Conservation (phyloP, 306 rosid genomes). For the Cucurbita pepo region DNA sequence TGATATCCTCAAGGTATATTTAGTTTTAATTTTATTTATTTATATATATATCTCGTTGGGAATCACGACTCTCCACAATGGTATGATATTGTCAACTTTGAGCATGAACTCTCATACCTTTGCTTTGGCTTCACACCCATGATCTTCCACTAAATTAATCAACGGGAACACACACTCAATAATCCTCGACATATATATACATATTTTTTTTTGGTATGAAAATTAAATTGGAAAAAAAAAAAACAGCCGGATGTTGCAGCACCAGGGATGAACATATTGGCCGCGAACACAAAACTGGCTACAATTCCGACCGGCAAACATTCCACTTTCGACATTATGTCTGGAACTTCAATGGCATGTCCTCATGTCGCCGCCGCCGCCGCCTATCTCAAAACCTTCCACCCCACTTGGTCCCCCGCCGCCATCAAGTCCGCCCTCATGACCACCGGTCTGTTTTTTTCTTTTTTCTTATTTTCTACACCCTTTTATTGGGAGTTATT, state of each 20-base stretch:
- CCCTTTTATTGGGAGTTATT: too few species aligned
- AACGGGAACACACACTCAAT: too few species aligned
- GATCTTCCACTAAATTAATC: too few species aligned
- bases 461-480: background rate
- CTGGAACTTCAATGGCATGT: conserved; percentile 87
- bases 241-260: conserved; percentile 69
- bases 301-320: conserved; percentile 27
- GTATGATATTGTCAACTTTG: too few species aligned
- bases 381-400: conserved; percentile 67
- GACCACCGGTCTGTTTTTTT: conserved; percentile 48
- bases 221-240: background rate
- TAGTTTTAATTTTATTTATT: too few species aligned
- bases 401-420: conserved; percentile 78
- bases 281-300: conserved; percentile 36
- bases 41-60: too few species aligned
- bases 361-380: conserved; percentile 71
- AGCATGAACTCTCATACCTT: too few species aligned
- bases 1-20: conserved; percentile 35
- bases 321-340: conserved; percentile 32
- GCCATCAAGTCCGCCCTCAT: conserved; percentile 92
- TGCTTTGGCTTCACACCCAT: too few species aligned
- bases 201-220: too few species aligned
- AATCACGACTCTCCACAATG: too few species aligned
- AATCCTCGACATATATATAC: too few species aligned
- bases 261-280: conserved; percentile 67